Evolutionary conservation across 345 rosid genomes (phyloP), one percentile per base, ranked within the genome.

Genomic region (Populus nigra): DNA sequence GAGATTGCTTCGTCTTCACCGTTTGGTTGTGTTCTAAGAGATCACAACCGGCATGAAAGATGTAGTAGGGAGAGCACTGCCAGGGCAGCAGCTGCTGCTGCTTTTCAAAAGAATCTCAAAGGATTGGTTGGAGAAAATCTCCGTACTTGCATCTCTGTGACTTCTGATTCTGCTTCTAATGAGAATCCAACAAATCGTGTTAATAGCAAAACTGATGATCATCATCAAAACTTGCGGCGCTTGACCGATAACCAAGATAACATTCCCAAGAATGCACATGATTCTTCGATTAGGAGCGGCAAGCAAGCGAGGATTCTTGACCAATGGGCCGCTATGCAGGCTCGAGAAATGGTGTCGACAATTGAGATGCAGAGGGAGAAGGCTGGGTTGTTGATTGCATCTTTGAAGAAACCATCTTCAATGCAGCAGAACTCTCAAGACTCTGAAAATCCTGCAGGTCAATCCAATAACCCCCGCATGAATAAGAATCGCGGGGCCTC

Each of bases 101-200:
- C 84, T 2, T 89, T 89, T 62, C 85, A 90, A 79, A 92, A 82
- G 82, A 90, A 90, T 79, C 88, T 92, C 47, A 86, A 90, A 63
- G 89, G 84, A 33, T 75, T 92, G 82, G 90, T 91, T 22, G 79
- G 91, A 78, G 96, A 87, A 80, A 91, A 81, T 76, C 86, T 90
- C 72, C 86, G 85, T 16, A 81, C 74, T 13, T 75, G 86, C 69
- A 82, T 75, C 55, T 77, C 87, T 5, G 77, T 84, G 17, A 77
- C 86, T 50, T 71, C 88, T 18, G 77, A 31, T 53, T 63, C 82
- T 22, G 11, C 57, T 5, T 25, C 70, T 22, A 71, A 65, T 11
- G 78, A 76, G 38, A 84, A 80, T 78, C 65, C 82, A 5, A 31
- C 38, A 25, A 78, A 23, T 25, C 74, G 47, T 18, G 65, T 2